phyloP scores from a whole-genome alignment of 208 protist genomes.

The Trypanosoma mega region DNA sequence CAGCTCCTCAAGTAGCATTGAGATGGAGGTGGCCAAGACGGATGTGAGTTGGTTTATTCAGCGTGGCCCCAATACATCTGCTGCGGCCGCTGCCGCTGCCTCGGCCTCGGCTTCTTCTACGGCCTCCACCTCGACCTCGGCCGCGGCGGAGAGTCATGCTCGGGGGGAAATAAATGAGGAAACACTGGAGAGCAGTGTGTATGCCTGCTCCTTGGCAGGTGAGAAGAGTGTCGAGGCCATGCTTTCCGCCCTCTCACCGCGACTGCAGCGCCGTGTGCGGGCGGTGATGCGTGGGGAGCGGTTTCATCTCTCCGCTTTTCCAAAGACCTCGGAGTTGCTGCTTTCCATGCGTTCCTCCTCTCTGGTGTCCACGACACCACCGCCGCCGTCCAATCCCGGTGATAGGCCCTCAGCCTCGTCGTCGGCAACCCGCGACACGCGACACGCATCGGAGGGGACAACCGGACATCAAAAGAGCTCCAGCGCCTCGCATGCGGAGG shows the following conservation, averaged over 20 bases:
- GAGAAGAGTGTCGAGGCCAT: constrained; percentile 22
- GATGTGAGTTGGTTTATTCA: constrained; percentile 58
- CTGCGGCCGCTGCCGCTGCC: no score
- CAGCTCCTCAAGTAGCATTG: constrained; percentile 26
- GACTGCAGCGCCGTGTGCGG: constrained; percentile 22
- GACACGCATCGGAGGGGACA: neutral
- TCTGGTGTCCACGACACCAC: neutral
- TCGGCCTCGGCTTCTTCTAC: no score
- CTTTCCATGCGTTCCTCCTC: constrained; percentile 8
- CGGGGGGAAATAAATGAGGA: no score
- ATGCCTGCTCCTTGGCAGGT: constrained; percentile 1
- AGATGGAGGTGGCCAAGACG: constrained; percentile 64
- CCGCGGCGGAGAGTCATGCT: no score
- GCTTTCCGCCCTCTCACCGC: constrained; percentile 10
- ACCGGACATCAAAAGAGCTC: neutral
- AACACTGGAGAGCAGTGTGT: neutral
- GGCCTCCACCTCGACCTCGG: no score
- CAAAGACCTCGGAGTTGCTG: constrained; percentile 21
- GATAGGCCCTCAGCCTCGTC: neutral
- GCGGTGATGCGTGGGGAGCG: constrained; percentile 8
- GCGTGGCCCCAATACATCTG: no score
- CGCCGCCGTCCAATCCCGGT: neutral
- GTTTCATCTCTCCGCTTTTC: constrained; percentile 2
- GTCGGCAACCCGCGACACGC: neutral
- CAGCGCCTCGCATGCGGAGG: neutral